Evolutionary conservation across 2,329 filamentous ascomycete species (phyloP), one percentile per base, ranked within the genome.

Genomic region (Stachybotrys elegans): DNA sequence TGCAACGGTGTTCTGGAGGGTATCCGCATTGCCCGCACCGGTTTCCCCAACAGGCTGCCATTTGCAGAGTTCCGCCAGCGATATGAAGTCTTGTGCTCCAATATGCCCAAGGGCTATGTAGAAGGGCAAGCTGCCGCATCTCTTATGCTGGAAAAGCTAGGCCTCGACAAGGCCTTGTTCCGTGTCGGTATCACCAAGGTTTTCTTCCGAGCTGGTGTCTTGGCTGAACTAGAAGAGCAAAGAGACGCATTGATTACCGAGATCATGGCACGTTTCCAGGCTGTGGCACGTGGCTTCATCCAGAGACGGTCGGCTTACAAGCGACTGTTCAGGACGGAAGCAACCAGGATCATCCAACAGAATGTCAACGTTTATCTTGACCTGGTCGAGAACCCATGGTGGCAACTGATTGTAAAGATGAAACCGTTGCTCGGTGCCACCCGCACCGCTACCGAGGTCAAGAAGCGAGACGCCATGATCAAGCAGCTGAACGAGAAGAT

Each of bases 1-100:
- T 98, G 93, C 69, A 98, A 98, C 62, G 93, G 93, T 86, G 93
- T 98, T 3, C 75, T 98, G n/a, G 93, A 98, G 68, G 93, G 93
- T 49, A 98, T 98, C 58, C 82, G 93, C 48, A 98, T 98, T 64
- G 93, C 93, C 20, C 83, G 93, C 37, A 98, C 94, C 5, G 93
- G 93, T 20, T 98, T 98, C 62, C 93, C 93, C 41, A 98, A 98
- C 61, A 79, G 93, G 53, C 75, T 98, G 23, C 79, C 88, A 1
- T 98, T 98, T 61, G 79, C 87, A 3, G 94, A 98, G 60, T 98
- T 98, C 68, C 83, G 93, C 43, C 88, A 94, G 57, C 84, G 93
- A 50, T 98, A 98, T 63, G 93, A 97, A 61, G 92, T 98, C 6
- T 79, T 98, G 6, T 97, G 92, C 61, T 78, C 77, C 22, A 83